A percentile compares a stretch with the other conserved stretches of the same genome.
phyloP scores from a whole-genome alignment of 164 flowering plant genomes.

The Dillenia turbinata region DNA sequence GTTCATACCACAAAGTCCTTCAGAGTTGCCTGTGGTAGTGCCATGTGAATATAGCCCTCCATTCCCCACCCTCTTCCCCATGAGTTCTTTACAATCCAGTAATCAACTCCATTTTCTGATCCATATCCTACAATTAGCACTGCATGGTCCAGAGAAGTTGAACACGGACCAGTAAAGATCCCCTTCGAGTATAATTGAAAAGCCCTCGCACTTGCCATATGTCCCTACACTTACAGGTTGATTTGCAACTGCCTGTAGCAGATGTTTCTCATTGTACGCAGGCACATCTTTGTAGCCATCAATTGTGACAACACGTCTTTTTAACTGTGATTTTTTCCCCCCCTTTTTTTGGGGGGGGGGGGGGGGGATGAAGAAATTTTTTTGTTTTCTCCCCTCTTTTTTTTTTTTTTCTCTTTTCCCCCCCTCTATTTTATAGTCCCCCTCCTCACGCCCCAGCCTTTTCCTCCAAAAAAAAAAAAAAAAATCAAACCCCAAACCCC shows the following conservation, averaged over 20 bases:
- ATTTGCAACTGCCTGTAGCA: conserved; percentile 70
- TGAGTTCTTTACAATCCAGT: conserved; percentile 89
- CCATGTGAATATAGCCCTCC: conserved; percentile 73
- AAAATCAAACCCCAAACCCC: too few relatives aligned
- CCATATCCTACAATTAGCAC: conserved; percentile 81
- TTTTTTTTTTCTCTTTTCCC: too few relatives aligned
- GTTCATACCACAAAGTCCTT: conserved; percentile 90
- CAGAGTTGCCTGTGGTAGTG: conserved; percentile 38
- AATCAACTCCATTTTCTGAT: conserved; percentile 69
- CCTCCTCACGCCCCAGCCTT: too few relatives aligned
- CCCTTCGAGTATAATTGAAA: conserved; percentile 94
- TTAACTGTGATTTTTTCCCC: too few relatives aligned
- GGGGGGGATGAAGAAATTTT: too few relatives aligned
- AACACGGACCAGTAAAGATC: conserved; percentile 77
- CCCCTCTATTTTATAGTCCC: too few relatives aligned
- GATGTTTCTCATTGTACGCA: conserved; percentile 44
- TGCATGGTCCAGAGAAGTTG: conserved; percentile 80
- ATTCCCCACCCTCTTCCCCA: conserved; percentile 92
- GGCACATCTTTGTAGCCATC: conserved; percentile 75
- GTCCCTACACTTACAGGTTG: conserved; percentile 95
- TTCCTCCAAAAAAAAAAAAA: too few relatives aligned
- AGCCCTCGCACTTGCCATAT: conserved; percentile 80
- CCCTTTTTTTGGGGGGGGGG: too few relatives aligned
- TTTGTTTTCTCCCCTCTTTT: too few relatives aligned
- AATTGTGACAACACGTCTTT: conserved; percentile 72